phyloP scores from a whole-genome alignment of 108 stramenopile species.

The Cylindrotheca fusiformis region DNA sequence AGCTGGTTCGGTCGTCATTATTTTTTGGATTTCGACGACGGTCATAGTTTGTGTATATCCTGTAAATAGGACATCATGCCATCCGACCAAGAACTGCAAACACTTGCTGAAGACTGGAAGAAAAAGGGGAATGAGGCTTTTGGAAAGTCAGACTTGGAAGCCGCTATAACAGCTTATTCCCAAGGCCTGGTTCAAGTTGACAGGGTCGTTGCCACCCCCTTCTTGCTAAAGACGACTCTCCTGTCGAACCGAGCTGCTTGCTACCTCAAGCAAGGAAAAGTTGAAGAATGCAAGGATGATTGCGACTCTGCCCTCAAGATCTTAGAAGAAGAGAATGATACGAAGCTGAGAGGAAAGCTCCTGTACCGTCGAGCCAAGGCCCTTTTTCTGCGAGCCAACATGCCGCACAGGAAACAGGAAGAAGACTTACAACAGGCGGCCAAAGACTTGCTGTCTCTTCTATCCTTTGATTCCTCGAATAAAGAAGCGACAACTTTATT shows the following conservation, averaged over 20 bases:
- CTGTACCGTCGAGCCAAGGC: slow-evolving; percentile 82
- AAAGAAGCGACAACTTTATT: slow-evolving; percentile 63
- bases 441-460: slow-evolving; percentile 59
- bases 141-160: slow-evolving; percentile 47
- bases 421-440: slow-evolving; percentile 62
- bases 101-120: slow-evolving; percentile 46
- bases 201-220: slow-evolving; percentile 15
- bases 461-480: slow-evolving; percentile 68
- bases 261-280: slow-evolving; percentile 46
- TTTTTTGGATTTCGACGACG: neutral
- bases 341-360: slow-evolving; percentile 54
- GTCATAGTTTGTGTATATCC: neutral
- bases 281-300: slow-evolving; percentile 61
- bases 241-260: slow-evolving; percentile 83
- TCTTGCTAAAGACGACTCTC: slow-evolving; percentile 41
- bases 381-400: slow-evolving; percentile 33
- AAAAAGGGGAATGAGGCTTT: slow-evolving; percentile 69
- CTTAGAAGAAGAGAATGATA: slow-evolving; percentile 38
- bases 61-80: too few species aligned
- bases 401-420: slow-evolving; percentile 33
- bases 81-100: slow-evolving; percentile 27
- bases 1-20: too few species aligned
- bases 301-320: slow-evolving; percentile 52
- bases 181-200: slow-evolving; percentile 48
- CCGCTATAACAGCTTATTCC: slow-evolving; percentile 47